Evolutionary conservation across 2,329 filamentous ascomycete species (phyloP), one percentile per base, ranked within the genome.

Genomic region (Elsinoe australis): DNA sequence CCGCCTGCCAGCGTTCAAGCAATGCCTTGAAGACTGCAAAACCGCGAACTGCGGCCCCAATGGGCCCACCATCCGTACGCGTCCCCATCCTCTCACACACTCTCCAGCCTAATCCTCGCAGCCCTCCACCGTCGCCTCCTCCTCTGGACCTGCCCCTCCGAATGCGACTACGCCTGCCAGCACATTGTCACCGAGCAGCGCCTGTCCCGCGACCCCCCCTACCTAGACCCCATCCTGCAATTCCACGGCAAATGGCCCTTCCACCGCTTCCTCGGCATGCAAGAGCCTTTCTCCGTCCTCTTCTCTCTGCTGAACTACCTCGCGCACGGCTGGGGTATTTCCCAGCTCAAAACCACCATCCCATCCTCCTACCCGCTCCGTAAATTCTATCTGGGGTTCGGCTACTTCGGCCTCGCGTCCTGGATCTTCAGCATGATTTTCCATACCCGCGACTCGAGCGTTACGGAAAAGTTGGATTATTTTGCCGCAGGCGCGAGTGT

Each of bases 191-290:
- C 92, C 49, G 68, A 78, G 57, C 69, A 70, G 51, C 87, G 90
- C 54, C 68, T 88, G 55, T 71, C 77, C 19, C 71, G 76, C 53
- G 76, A 79, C 52, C 77, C 78, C 26, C 78, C 78, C 1, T 80
- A 81, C 71, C 69, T 78, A 53, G 66, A 79, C 22, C 76, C 81
- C 8, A 67, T 95, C 42, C 82, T 90, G 49, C 92, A 98, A 69
- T 98, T 89, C 73, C 88, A 98, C 71, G 92, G 92, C 24, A 98
- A 98, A 76, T 98, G 92, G 92, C 92, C 92, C 31, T 98, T 98
- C 70, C 74, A 82, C 65, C 85, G 92, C 56, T 76, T 95, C 61
- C 68, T 94, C 47, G 92, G 92, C 64, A 84, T 95, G 72, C 92
- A 98, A 70, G 92, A 98, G 70, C 88, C 90, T 51, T 87, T 89